Evolutionary conservation across 495 filamentous ascomycete genomes (phyloP), one percentile per base, ranked within the genome.

Genomic region (Neurospora terricola): DNA sequence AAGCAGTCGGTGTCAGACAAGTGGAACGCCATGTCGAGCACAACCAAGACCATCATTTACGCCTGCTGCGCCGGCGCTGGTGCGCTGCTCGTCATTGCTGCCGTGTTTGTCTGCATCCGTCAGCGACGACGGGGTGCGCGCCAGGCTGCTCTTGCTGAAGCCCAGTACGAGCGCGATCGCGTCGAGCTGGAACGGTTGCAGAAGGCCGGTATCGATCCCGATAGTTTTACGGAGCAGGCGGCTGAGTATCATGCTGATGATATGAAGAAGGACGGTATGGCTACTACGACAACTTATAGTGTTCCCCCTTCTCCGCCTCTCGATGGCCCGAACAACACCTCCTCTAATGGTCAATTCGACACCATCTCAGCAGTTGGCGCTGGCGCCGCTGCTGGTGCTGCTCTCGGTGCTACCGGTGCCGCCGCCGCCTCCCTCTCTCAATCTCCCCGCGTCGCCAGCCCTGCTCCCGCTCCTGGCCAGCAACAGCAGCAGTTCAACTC

Each of bases 101-200:
- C 88, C 70, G 70, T 83, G 10, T 84, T 91, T 75, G 90, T 88
- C 82, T 92, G 88, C 82, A 79, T 93, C 78, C 86, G 84, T 62
- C 91, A 93, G 78, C 86, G 92, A 69, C 85, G 88, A 59, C 83
- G 85, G 45, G 93, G 93, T 38, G 85, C 87, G 73, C 83, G 83
- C 36, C 92, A 94, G 77, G 86, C 87, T 37, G 86, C 85, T 69
- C 74, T 88, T 5, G 86, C 86, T 27, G 85, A 89, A 71, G 84
- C 86, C 71, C 83, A 84, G 62, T 86, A 82, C 72, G 82, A 88
- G 77, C 84, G 84, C 68, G 89, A 92, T 74, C 88, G 88, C 7
- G 81, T 85, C n/a, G 91, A 92, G 80, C 83, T 91, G 73, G 83
- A 89, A 77, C 85, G 87, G 69, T 90, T 83, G 79, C 80, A 80